phyloP scores from a whole-genome alignment of 495 filamentous ascomycete genomes.

The Penicillium bovifimosum region DNA sequence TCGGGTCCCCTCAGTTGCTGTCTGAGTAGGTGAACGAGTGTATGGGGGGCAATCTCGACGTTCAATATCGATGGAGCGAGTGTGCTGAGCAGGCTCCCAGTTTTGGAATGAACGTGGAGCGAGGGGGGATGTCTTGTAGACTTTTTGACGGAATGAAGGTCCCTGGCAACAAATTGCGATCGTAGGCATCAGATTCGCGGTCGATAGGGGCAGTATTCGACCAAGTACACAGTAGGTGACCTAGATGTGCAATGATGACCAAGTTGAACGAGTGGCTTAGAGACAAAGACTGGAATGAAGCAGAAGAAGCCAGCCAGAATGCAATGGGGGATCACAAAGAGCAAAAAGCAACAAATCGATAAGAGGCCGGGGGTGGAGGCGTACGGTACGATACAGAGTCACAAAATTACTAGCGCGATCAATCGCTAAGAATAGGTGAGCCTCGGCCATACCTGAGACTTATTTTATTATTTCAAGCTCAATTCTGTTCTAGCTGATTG shows the following conservation, averaged over 20 bases:
- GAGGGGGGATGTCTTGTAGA: constrained; percentile 22
- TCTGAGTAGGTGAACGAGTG: constrained; percentile 12
- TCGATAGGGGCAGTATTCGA: background rate
- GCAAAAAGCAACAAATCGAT: constrained; percentile 11
- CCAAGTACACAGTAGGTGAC: background rate
- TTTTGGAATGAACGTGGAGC: constrained; percentile 22
- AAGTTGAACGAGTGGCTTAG: constrained; percentile 3
- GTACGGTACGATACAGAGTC: constrained; percentile 4
- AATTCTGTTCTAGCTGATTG: background rate
- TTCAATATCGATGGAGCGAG: constrained; percentile 2
- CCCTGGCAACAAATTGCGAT: constrained; percentile 17
- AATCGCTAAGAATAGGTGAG: constrained; percentile 8
- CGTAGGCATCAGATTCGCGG: constrained; percentile 1
- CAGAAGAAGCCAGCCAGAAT: constrained; percentile 1
- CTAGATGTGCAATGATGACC: background rate
- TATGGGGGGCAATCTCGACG: constrained; percentile 11
- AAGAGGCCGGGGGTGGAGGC: constrained; percentile 7
- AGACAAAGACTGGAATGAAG: background rate
- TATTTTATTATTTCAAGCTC: background rate
- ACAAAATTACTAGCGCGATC: constrained; percentile 6
- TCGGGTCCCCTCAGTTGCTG: constrained; percentile 21
- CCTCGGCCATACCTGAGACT: constrained; percentile 1
- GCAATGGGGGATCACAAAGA: constrained; percentile 3
- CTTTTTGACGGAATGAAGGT: constrained; percentile 16
- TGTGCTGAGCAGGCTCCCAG: constrained; percentile 3